Base-by-base conservation (phyloP, 1,139 yeast genomes). In the Groenewaldozyma auringiensis region DNA sequence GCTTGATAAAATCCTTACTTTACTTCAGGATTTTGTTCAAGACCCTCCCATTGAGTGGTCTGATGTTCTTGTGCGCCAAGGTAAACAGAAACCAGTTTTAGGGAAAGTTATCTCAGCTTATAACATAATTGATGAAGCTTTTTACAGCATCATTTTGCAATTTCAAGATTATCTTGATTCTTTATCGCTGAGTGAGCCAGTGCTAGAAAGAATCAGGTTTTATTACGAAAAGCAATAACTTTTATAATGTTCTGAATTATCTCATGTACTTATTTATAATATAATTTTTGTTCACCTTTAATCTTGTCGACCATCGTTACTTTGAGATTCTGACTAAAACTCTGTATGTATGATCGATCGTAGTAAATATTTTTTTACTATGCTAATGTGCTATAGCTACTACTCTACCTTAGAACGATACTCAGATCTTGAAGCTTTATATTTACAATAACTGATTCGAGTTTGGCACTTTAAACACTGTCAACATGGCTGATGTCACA, bases 41-140 rank as follows among this genome's bases (percentile, higher is more conserved):
- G 43, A 49, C 29, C 70, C 71, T 2, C 65, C 67, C 1, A 43
- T 57, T 18, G 66, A 66, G 47, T 59, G 66, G 63, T 53, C 66
- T 2, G 69, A 67, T 48, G 59, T 59, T 14, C 48, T 45, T 1
- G 55, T 54, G 6, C 48, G 43, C 25, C 41, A 47, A 14, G 50
- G 50, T 3, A 31, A 34, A 4, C 48, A 41, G 25, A 40, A 25
- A 14, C 56, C 58, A 2, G 43, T 51, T 36, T 37, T 56, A 9
- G 27, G 40, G 2, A 38, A 48, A 3, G 52, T 57, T 11, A 41
- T 42, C 4, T 46, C 49, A 1, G 47, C 60, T 18, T 50, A 49
- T 16, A 53, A 48, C 13, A 50, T 52, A 14, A 55, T 59, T 1
- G 53, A 50, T 2, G 43, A 48, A 3, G 60, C 64, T 1, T 65